These are phyloP conservation scores for Saturnispora saitoi DNA, from an alignment of 805 yeast genomes.

Conservation along the genomic window DNA sequence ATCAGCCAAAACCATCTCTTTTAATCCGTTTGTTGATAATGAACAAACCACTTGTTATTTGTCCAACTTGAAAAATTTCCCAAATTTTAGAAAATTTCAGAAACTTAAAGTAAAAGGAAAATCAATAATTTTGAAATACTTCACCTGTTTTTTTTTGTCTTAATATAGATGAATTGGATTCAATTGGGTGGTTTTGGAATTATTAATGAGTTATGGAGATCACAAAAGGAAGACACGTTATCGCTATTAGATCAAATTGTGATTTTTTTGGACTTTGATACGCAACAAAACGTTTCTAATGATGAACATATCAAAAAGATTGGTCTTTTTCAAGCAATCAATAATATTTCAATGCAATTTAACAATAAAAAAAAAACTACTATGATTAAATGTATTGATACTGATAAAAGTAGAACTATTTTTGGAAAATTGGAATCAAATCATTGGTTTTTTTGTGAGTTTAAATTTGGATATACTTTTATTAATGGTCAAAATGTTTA, in stretches of 20 bases:
- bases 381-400: slow-evolving; percentile 21
- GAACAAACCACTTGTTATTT: neutral
- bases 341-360: slow-evolving; percentile 22
- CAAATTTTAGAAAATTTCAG: neutral
- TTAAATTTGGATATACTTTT: slow-evolving; percentile 13
- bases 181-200: slow-evolving; percentile 17
- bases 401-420: slow-evolving; percentile 27
- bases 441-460: slow-evolving; percentile 29
- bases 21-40: neutral
- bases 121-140: neutral
- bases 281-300: slow-evolving; percentile 1
- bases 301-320: slow-evolving; percentile 10
- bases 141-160: neutral
- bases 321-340: slow-evolving; percentile 25
- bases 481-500: slow-evolving; percentile 8
- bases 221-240: slow-evolving; percentile 17
- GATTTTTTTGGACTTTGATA: slow-evolving; percentile 18
- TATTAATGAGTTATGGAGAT: slow-evolving; percentile 16
- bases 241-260: slow-evolving; percentile 20
- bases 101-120: neutral
- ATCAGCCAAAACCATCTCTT: slow-evolving; percentile 72
- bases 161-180: neutral
- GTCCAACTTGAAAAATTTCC: neutral
- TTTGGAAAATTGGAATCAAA: slow-evolving; percentile 13
- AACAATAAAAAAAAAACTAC: neutral